These are phyloP conservation scores for Xylogone sp. DNA, from an alignment of 2,329 filamentous ascomycete species.

Conservation along the genomic window DNA sequence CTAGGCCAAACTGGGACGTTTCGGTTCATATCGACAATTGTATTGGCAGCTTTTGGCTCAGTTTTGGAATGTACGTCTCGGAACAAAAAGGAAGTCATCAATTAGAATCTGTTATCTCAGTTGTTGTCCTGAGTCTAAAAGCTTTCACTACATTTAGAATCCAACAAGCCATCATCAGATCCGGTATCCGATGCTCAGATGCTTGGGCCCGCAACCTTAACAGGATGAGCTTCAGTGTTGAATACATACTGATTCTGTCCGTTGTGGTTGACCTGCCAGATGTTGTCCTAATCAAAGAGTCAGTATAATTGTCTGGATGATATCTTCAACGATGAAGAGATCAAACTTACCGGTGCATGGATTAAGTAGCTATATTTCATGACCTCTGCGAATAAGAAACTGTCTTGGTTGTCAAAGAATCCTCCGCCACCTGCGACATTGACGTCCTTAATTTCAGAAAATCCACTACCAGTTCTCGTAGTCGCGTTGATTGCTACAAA, in stretches of 20 bases:
- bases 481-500: slow-evolving; percentile 65
- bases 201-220: slow-evolving; percentile 36
- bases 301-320: slow-evolving; percentile 8
- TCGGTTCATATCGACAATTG: no score
- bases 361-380: slow-evolving; percentile 81
- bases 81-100: no score
- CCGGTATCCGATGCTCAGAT: slow-evolving; percentile 12
- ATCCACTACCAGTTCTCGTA: slow-evolving; percentile 63
- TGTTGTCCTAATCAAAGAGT: slow-evolving; percentile 24
- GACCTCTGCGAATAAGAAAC: slow-evolving; percentile 84
- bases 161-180: neutral
- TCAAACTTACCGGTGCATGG: slow-evolving; percentile 25
- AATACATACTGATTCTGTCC: slow-evolving; percentile 54
- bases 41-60: no score
- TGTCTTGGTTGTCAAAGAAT: slow-evolving; percentile 72
- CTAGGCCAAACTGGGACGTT: no score
- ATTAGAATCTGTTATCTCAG: no score
- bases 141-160: no score
- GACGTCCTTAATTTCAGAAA: slow-evolving; percentile 62
- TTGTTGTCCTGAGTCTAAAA: no score
- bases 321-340: no score
- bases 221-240: slow-evolving; percentile 63
- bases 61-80: no score
- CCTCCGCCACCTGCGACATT: slow-evolving; percentile 57
- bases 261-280: slow-evolving; percentile 51